Evolutionary conservation across 2,329 filamentous ascomycete species (phyloP).

Genomic region (Grosmannia clavigera): DNA sequence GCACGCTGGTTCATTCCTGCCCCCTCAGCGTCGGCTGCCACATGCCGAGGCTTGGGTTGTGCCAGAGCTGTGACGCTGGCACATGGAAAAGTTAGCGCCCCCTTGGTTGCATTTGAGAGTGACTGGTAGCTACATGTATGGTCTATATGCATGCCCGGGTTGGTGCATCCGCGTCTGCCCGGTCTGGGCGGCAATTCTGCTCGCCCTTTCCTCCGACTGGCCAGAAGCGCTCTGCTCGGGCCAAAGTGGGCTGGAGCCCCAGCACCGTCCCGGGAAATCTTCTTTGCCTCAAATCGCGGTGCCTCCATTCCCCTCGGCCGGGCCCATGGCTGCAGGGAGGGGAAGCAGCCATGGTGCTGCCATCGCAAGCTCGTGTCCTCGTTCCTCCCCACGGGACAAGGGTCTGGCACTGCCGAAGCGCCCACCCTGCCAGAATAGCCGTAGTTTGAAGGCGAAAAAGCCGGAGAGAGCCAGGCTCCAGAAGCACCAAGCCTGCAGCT

Average conservation of each 20-base stretch:
- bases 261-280: slow-evolving; percentile 15
- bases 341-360: background rate
- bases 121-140: background rate
- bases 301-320: slow-evolving; percentile 18
- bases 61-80: background rate
- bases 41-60: slow-evolving; percentile 5
- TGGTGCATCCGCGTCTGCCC: background rate
- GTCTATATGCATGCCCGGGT: background rate
- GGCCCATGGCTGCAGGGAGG: slow-evolving; percentile 4
- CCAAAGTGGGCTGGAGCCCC: background rate
- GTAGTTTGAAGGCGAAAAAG: too few species aligned
- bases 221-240: background rate
- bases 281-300: slow-evolving; percentile 11
- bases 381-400: too few species aligned
- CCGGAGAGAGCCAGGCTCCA: too few species aligned
- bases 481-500: too few species aligned
- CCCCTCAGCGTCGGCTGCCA: background rate
- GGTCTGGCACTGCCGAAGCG: too few species aligned
- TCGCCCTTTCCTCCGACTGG: slow-evolving; percentile 1
- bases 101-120: background rate
- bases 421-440: too few species aligned
- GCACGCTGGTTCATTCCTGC: background rate
- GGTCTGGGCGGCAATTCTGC: background rate
- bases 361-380: too few species aligned
- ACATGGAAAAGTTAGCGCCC: background rate